Conservation (phyloP, 2,329 filamentous ascomycete species). For the Verticillium isaacii region DNA sequence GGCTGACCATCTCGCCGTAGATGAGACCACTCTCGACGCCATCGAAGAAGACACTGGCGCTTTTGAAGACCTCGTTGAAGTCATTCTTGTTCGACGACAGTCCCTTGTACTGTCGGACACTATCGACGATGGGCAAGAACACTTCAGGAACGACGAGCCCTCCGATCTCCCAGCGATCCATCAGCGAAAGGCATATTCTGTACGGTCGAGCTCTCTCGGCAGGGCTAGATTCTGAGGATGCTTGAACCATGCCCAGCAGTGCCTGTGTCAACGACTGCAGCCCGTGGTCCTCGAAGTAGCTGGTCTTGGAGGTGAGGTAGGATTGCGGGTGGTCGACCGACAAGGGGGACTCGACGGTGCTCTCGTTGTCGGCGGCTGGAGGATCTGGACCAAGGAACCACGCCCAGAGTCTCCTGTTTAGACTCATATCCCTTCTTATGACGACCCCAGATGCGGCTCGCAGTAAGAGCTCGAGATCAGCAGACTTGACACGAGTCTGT, state of each 20-base stretch:
- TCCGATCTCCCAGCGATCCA: constrained; percentile 98
- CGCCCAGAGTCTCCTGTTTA: constrained; percentile 91
- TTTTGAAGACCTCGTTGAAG: constrained; percentile 82
- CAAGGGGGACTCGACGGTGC: constrained; percentile 38
- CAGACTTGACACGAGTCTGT: constrained; percentile 65
- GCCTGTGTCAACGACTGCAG: constrained; percentile 69
- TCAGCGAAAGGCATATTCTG: constrained; percentile 86
- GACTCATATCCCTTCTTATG: constrained; percentile 86
- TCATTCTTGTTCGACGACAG: constrained; percentile 61
- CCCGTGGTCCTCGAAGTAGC: constrained; percentile 81
- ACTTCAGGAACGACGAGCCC: constrained; percentile 82
- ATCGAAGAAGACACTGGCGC: constrained; percentile 94
- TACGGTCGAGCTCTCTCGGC: constrained; percentile 78
- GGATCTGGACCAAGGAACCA: constrained; percentile 87
- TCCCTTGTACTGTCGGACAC: constrained; percentile 69
- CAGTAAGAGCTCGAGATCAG: constrained; percentile 77
- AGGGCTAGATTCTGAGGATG: constrained; percentile 43
- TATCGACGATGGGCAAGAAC: constrained; percentile 81
- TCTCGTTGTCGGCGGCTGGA: constrained; percentile 41
- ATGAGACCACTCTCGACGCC: constrained; percentile 93
- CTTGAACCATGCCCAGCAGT: constrained; percentile 70
- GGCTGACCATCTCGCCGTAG: constrained; percentile 73
- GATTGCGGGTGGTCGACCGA: constrained; percentile 37
- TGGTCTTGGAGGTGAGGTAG: constrained; percentile 55
- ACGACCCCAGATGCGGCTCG: constrained; percentile 84